Evolutionary conservation across 805 yeast species (phyloP).

Genomic region (Myxozyma nipponensis): DNA sequence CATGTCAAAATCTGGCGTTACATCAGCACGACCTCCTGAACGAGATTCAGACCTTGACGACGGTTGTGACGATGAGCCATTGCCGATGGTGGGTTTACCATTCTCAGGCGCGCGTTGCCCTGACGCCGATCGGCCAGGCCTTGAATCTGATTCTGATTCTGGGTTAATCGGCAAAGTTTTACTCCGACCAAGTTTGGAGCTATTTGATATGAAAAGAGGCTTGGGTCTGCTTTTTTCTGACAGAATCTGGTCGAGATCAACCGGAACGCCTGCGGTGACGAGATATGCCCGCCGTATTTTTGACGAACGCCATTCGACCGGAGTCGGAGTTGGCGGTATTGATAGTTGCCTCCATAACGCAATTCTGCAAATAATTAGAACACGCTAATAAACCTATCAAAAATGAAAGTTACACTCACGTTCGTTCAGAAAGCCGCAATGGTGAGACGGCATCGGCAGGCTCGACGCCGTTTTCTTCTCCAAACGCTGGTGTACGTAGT

Average conservation of each 20-base stretch:
- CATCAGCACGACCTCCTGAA: conserved; percentile 3
- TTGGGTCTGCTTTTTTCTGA: neutral
- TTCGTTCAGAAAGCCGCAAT: conserved; percentile 2
- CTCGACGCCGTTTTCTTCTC: neutral
- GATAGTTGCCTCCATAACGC: conserved; percentile 47
- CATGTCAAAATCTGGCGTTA: conserved; percentile 21
- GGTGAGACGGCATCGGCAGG: conserved; percentile 4
- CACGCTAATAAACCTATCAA: neutral
- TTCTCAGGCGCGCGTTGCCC: neutral
- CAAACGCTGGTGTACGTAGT: conserved; percentile 17
- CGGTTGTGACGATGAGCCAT: conserved; percentile 1
- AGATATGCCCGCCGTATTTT: conserved; percentile 60
- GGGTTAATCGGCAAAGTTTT: neutral
- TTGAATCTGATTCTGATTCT: neutral
- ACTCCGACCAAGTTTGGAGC: conserved; percentile 1
- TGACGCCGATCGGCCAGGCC: neutral
- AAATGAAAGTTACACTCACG: neutral
- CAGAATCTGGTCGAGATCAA: conserved; percentile 57
- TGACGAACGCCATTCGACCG: conserved; percentile 67
- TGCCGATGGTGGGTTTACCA: neutral
- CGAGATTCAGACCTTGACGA: conserved; percentile 6
- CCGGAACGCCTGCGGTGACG: conserved; percentile 66
- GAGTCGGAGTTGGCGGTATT: conserved; percentile 48
- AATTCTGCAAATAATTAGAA: conserved; percentile 1
- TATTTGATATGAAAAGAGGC: conserved; percentile 19